A percentile compares a stretch with the other conserved stretches of the same genome.
phyloP scores from a whole-genome alignment of 2,329 filamentous ascomycete species.

The Cercospora canescens region DNA sequence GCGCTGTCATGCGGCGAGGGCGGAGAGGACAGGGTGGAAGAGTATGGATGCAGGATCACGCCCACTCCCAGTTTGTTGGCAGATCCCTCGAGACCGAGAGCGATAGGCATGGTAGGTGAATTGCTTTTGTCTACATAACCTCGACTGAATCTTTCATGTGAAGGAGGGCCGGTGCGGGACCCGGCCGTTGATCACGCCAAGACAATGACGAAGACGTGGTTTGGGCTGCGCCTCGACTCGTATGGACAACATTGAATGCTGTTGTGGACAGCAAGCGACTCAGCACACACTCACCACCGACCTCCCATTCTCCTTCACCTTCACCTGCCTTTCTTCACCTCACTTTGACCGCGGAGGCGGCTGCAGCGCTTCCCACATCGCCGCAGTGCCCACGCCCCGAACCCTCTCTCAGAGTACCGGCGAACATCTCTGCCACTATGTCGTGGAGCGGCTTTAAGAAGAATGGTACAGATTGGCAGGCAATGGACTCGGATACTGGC shows the following conservation, averaged over 20 bases:
- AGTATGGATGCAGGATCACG: slow-evolving; percentile 73
- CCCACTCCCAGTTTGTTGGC: slow-evolving; percentile 98
- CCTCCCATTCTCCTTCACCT: too few relatives aligned
- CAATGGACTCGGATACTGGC: neutral
- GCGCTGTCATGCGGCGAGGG: slow-evolving; percentile 38
- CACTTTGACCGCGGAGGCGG: neutral
- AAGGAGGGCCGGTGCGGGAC: slow-evolving; percentile 10
- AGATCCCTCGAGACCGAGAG: slow-evolving; percentile 81
- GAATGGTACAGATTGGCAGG: slow-evolving; percentile 24
- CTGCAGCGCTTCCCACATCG: neutral
- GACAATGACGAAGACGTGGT: neutral
- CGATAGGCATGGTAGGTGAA: slow-evolving; percentile 50
- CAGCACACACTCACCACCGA: neutral
- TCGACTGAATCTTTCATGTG: slow-evolving; percentile 4
- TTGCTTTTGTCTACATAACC: neutral
- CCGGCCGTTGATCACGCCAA: neutral
- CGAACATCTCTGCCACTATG: slow-evolving; percentile 50
- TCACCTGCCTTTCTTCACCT: neutral
- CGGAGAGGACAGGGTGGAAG: slow-evolving; percentile 30
- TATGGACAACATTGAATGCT: neutral
- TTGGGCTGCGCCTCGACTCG: slow-evolving; percentile 5
- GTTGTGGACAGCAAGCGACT: neutral
- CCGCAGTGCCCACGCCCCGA: neutral
- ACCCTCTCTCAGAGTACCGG: neutral
- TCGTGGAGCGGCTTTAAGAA: slow-evolving; percentile 56